These are phyloP conservation scores for Agaricus bisporus DNA, from an alignment of 768 basidiomycete species.

Conservation along the genomic window DNA sequence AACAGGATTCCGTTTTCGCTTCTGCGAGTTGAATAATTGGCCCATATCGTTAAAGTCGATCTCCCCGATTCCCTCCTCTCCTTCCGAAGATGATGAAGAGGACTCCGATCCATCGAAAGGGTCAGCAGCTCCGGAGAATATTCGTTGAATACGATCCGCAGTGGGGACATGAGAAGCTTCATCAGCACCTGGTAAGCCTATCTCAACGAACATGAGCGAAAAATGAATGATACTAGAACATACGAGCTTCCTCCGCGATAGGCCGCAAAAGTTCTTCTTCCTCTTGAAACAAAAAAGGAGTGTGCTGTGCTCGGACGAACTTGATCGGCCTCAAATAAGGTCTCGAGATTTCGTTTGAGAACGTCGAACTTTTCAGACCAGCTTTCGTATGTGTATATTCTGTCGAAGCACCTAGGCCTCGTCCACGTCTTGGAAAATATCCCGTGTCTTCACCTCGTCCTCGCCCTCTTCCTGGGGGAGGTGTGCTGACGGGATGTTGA, in stretches of 20 bases:
- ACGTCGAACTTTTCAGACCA: background rate
- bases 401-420: conserved; percentile 24
- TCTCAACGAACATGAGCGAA: conserved; percentile 4
- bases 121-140: conserved; percentile 43
- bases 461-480: conserved; percentile 20
- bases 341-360: conserved; percentile 41
- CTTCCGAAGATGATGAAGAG: conserved; percentile 22
- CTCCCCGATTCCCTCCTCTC: conserved; percentile 40
- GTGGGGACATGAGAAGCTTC: conserved; percentile 60
- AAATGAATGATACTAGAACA: conserved; percentile 16
- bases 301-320: conserved; percentile 58
- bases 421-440: conserved; percentile 17
- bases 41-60: conserved; percentile 64
- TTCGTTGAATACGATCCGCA: conserved; percentile 55
- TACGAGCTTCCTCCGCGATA: conserved; percentile 44
- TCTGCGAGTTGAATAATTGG: conserved; percentile 33
- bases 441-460: conserved; percentile 17
- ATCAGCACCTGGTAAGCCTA: conserved; percentile 31
- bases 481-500: background rate
- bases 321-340: conserved; percentile 61
- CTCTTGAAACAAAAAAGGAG: conserved; percentile 44
- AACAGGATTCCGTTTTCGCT: conserved; percentile 1
- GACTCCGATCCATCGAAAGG: conserved; percentile 12
- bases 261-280: conserved; percentile 58
- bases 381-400: conserved; percentile 16